These are phyloP conservation scores for Alnus glutinosa DNA, from an alignment of 306 rosid genomes.

Conservation along the genomic window DNA sequence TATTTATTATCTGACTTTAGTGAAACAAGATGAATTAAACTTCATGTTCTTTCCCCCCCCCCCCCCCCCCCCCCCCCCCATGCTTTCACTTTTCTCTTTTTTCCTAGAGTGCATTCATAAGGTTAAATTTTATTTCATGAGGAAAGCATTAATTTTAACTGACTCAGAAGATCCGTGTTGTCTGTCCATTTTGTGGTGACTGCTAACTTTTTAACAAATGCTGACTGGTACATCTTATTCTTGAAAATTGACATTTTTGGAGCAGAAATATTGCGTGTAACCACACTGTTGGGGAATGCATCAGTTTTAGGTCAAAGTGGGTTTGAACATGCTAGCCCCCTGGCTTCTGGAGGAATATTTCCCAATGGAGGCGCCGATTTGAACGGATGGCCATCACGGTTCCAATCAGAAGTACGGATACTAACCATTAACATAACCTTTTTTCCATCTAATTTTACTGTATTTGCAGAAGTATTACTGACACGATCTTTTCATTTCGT, in stretches of 20 bases:
- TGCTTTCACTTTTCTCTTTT: slow-evolving; percentile 9
- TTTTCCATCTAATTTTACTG: slow-evolving; percentile 83
- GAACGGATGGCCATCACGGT: slow-evolving; percentile 95
- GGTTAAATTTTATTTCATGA: slow-evolving; percentile 42
- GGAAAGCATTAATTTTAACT: slow-evolving; percentile 64
- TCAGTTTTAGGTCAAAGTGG: slow-evolving; percentile 99
- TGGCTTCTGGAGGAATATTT: slow-evolving; percentile 95
- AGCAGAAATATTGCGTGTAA: slow-evolving; percentile 99
- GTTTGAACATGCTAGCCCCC: slow-evolving; percentile 99
- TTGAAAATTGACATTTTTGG: slow-evolving; percentile 99
- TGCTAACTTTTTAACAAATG: slow-evolving; percentile 95
- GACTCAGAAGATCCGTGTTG: slow-evolving; percentile 78
- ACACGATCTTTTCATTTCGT: slow-evolving; percentile 60
- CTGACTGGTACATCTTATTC: slow-evolving; percentile 99
- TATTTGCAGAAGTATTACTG: slow-evolving; percentile 72
- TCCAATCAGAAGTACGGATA: slow-evolving; percentile 99
- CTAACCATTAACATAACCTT: slow-evolving; percentile 99
- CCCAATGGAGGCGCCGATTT: slow-evolving; percentile 87
- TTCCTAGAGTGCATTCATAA: slow-evolving; percentile 34
- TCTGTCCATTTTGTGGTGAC: slow-evolving; percentile 86
- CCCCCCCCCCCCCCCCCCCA: background rate
- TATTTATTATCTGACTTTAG: slow-evolving; percentile 21
- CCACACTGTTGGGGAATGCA: slow-evolving; percentile 99
- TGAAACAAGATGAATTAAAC: slow-evolving; percentile 27
- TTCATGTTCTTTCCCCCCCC: slow-evolving; percentile 30